phyloP scores from a whole-genome alignment of 208 protist genomes.

The Trypanosomatidae sp. region DNA sequence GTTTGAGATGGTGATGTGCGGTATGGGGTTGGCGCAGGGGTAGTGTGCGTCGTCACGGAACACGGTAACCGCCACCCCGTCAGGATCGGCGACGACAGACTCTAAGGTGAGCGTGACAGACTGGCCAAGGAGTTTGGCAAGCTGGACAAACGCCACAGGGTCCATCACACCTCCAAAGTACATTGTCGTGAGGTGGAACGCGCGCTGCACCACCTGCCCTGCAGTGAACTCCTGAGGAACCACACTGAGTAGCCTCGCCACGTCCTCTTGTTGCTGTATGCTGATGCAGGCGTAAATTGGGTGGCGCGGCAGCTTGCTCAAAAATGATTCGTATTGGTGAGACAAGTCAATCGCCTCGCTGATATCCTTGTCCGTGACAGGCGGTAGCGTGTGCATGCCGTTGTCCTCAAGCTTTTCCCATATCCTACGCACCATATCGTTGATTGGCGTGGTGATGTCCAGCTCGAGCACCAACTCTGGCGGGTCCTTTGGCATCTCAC shows the following conservation, averaged over 20 bases:
- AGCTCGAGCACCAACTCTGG: slow-evolving; percentile 28
- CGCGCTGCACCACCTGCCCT: slow-evolving; percentile 28
- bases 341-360: slow-evolving; percentile 9
- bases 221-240: slow-evolving; percentile 1
- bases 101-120: slow-evolving; percentile 42
- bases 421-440: slow-evolving; percentile 24
- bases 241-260: slow-evolving; percentile 16
- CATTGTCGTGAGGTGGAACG: slow-evolving; percentile 45
- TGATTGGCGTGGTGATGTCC: slow-evolving; percentile 33
- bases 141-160: slow-evolving; percentile 29
- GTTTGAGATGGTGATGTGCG: slow-evolving; percentile 63
- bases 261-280: slow-evolving; percentile 4
- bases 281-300: slow-evolving; percentile 29
- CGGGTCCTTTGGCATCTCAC: slow-evolving; percentile 23
- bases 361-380: slow-evolving; percentile 21
- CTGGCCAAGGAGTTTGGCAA: slow-evolving; percentile 29
- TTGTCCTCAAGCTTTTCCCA: slow-evolving; percentile 39
- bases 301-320: slow-evolving; percentile 15
- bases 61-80: slow-evolving; percentile 39
- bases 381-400: slow-evolving; percentile 31
- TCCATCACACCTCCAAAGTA: slow-evolving; percentile 44
- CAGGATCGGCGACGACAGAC: slow-evolving; percentile 34
- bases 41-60: slow-evolving; percentile 31
- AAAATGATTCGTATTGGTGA: slow-evolving; percentile 31
- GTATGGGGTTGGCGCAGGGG: slow-evolving; percentile 41